Evolutionary conservation across 179 eudicot species (phyloP), one percentile per base, ranked within the genome.

Genomic region (Vitellaria paradoxa): DNA sequence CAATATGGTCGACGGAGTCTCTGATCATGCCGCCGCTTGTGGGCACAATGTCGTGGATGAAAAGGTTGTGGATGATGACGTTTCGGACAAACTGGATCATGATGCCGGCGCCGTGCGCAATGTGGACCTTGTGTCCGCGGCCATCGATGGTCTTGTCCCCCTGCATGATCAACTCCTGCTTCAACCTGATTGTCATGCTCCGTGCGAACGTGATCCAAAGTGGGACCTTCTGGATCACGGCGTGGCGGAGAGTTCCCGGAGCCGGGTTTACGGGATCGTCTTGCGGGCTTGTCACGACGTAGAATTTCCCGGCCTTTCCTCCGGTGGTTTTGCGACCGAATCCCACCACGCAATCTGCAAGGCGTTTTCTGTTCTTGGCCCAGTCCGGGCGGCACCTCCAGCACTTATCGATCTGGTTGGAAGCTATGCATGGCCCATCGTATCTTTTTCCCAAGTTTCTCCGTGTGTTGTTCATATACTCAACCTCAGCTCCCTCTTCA

Each of bases 141-240:
- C 91, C 99, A 47, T 96, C 99, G 18, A 96, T 91, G 0, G 99
- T 96, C 88, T 96, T 96, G 87, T 93, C 74, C 20, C 94, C 77
- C 9, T 80, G 78, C 79, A 95, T 82, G 17, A 96, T 75, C 45
- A 96, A 77, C 80, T 96, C 99, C 13, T 79, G 86, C 10, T 78
- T 74, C 3, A 96, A 77, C 64, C 59, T 85, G 30, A 96, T 91
- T 7, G 5, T 73, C 98, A 96, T 96, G 82, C 75, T 72, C 0
- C 30, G 4, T 0, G 71, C 75, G 68, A 96, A 96, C 30, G 76
- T 83, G 68, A 96, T 96, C 99, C 99, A 96, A 50, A 96, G 46
- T 0, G 99, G 99, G 5, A 45, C 73, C 6, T 83, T 86, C 17
- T 84, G 94, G 30, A 91, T 87, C 26, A 87, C 97, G 0, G 87